Evolutionary conservation across 208 protist species (phyloP).

Genomic region (Trypanosoma platydactyli): DNA sequence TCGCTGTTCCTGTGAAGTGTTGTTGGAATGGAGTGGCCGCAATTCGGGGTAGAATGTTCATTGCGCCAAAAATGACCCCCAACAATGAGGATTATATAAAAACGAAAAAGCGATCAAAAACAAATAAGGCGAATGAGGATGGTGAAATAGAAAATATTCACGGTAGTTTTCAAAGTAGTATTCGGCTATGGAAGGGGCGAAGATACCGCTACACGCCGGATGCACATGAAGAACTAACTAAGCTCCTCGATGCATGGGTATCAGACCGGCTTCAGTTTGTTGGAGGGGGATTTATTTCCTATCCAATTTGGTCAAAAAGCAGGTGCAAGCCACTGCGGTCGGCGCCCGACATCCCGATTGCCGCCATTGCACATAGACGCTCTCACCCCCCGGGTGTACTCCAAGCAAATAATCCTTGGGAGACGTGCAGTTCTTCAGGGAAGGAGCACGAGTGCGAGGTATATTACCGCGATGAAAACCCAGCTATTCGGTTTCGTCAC

Average conservation of each 20-base stretch:
- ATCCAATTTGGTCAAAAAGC: no score
- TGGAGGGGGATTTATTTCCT: not conserved
- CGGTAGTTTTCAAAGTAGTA: not conserved
- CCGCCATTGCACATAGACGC: no score
- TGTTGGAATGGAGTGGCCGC: slow-evolving; percentile 82
- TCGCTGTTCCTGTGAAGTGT: slow-evolving; percentile 63
- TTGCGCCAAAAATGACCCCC: not conserved
- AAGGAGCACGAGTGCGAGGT: not conserved
- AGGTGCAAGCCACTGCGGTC: no score
- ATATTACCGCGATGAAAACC: slow-evolving; percentile 34
- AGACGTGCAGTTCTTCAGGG: not conserved
- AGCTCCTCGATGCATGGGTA: not conserved
- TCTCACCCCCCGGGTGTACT: no score
- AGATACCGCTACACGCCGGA: not conserved
- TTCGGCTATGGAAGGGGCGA: slow-evolving; percentile 6
- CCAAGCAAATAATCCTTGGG: no score
- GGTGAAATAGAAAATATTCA: not conserved
- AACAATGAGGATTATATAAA: not conserved
- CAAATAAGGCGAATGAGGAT: not conserved
- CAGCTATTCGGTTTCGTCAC: slow-evolving; percentile 61
- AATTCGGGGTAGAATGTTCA: slow-evolving; percentile 65
- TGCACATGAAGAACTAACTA: not conserved
- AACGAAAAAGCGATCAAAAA: not conserved
- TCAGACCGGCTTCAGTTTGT: not conserved
- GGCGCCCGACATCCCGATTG: no score